Evolutionary conservation across 345 rosid genomes (phyloP).

Genomic region (Abelmoschus esculentus): DNA sequence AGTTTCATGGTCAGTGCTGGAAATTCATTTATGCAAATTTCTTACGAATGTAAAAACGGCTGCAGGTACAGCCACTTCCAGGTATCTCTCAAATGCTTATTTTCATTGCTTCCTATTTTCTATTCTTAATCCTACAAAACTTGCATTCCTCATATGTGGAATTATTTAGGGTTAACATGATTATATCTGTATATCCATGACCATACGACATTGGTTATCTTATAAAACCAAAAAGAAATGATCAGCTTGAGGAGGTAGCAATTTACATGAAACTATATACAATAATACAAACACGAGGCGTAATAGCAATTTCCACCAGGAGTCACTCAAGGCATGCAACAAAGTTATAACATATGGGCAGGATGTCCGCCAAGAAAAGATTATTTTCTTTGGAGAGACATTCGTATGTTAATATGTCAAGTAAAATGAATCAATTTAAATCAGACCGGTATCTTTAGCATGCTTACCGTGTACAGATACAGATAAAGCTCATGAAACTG

Average conservation of each 20-base stretch:
- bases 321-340: not conserved
- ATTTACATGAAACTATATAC: not conserved
- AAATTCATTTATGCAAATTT: not conserved
- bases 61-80: not conserved
- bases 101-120: not conserved
- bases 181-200: not conserved
- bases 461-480: slow-evolving; percentile 12
- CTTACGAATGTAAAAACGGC: not conserved
- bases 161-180: not conserved
- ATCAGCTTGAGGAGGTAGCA: slow-evolving; percentile 1
- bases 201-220: not conserved
- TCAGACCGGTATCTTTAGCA: not conserved
- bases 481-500: slow-evolving; percentile 18
- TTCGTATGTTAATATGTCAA: not conserved
- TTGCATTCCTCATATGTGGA: not conserved
- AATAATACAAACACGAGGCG: not conserved
- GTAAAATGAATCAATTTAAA: not conserved
- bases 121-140: not conserved
- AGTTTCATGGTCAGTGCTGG: not conserved
- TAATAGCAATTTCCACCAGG: not conserved
- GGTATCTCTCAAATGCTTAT: not conserved
- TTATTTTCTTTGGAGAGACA: not conserved
- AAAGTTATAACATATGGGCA: not conserved
- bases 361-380: not conserved
- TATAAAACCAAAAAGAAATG: not conserved